Base-by-base conservation (phyloP, 1,284 basidiomycete genomes). In the Termitomyces sp. region DNA sequence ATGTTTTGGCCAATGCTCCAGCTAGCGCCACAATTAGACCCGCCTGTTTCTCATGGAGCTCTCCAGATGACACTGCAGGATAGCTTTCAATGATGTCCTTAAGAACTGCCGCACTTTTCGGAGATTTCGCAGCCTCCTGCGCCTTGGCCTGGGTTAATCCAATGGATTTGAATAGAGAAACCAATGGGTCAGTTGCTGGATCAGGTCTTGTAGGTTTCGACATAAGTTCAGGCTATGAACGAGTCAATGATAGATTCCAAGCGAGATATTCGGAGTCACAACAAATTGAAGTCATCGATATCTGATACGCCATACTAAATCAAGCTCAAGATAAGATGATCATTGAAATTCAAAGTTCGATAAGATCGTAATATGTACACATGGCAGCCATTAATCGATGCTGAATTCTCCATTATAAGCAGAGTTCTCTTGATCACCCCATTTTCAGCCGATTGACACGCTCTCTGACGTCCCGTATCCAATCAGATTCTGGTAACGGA, bases 121-220 rank as follows among this genome's bases (percentile, higher is more conserved):
- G 72, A 56, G 81, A 88, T 69, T 93, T 91, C 34, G 85, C 84
- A 17, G 90, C 88, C 67, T 98, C 94, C 21, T 82, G 79, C 0
- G 94, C 91, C 68, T 93, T 92, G 55, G 88, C 77, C 54, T 85
- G 80, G 46, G 85, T 80, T 49, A 97, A 77, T 26, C 92, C 92
- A 57, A 95, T 87, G 39, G 84, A 82, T 68, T 86, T 82, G 76
- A 96, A 94, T 41, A 91, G 78, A 34, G 78, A 66, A 50, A 90
- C 76, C 53, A 88, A 76, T 46, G 67, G 61, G 54, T 74, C 70
- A 31, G 62, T 49, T 33, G 52, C 48, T 39, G 55, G 55, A 50
- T 63, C 62, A 28, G 59, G 28, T 50, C 63, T 63, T 8, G 53
- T 48, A 10, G 64, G 26, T 46, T 68, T 68, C 13, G 66, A 64